Evolutionary conservation across 345 rosid genomes (phyloP).

Genomic region (Populus davidiana): DNA sequence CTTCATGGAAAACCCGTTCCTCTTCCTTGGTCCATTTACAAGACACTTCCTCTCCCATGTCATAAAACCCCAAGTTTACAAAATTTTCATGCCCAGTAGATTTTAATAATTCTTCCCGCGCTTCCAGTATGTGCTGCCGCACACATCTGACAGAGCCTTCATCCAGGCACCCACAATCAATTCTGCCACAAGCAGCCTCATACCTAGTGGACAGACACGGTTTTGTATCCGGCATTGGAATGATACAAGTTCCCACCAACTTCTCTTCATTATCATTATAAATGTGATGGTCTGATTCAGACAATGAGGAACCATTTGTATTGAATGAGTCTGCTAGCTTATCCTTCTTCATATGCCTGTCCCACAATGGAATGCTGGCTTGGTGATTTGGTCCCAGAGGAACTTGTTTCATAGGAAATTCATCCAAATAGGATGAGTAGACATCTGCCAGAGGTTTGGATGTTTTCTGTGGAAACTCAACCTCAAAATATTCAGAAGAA

Average conservation of each 20-base stretch:
- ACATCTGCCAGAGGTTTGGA: background rate
- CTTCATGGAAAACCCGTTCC: slow-evolving; percentile 48
- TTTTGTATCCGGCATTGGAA: slow-evolving; percentile 5
- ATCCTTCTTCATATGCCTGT: slow-evolving; percentile 14
- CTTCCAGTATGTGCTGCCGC: slow-evolving; percentile 54
- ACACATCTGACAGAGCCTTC: slow-evolving; percentile 60
- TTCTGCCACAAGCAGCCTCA: slow-evolving; percentile 25
- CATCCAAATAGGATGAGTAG: slow-evolving; percentile 2
- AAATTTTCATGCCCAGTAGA: slow-evolving; percentile 53
- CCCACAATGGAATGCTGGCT: slow-evolving; percentile 21
- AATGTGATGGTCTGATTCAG: background rate
- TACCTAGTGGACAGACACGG: background rate
- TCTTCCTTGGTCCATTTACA: slow-evolving; percentile 59
- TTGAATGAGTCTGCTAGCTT: slow-evolving; percentile 7
- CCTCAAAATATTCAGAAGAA: slow-evolving; percentile 33
- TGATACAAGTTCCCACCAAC: slow-evolving; percentile 15
- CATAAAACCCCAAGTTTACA: slow-evolving; percentile 49
- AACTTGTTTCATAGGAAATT: slow-evolving; percentile 16
- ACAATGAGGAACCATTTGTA: slow-evolving; percentile 8
- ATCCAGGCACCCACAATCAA: slow-evolving; percentile 57
- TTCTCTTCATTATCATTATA: slow-evolving; percentile 3
- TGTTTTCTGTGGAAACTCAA: slow-evolving; percentile 19
- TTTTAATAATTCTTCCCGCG: slow-evolving; percentile 43
- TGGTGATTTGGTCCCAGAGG: slow-evolving; percentile 30
- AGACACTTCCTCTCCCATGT: slow-evolving; percentile 71